phyloP scores from a whole-genome alignment of 176 grass and related monocot species.

The Tillandsia leiboldiana region DNA sequence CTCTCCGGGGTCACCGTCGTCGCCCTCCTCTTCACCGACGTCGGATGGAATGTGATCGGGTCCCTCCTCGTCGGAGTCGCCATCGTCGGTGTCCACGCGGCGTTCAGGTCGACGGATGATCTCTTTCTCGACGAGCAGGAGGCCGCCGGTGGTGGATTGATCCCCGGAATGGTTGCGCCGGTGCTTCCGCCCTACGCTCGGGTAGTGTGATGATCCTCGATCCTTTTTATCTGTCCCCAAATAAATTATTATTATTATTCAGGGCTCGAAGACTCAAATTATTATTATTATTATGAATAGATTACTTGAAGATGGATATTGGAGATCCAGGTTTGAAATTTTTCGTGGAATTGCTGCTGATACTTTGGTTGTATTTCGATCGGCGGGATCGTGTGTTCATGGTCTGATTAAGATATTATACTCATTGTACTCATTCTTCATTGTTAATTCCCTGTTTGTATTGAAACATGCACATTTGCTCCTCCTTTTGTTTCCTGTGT shows the following conservation, averaged over 20 bases:
- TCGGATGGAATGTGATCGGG: constrained; percentile 64
- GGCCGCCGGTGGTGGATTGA: constrained; percentile 47
- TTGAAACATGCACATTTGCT: no score
- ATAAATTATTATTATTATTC: no score
- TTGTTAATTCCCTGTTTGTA: no score
- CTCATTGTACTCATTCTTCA: no score
- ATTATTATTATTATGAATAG: background rate
- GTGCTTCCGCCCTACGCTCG: constrained; percentile 45
- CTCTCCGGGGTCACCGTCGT: constrained; percentile 64
- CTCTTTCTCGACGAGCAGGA: constrained; percentile 78
- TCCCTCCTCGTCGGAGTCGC: constrained; percentile 41
- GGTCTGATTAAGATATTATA: no score
- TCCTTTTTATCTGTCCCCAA: background rate
- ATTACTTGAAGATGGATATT: constrained; percentile 9
- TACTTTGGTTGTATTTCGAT: no score
- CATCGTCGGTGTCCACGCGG: constrained; percentile 43
- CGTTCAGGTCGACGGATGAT: constrained; percentile 68
- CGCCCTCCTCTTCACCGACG: constrained; percentile 65
- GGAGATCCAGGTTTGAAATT: no score
- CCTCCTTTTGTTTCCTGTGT: no score
- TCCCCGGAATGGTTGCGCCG: constrained; percentile 24
- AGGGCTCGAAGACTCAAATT: background rate
- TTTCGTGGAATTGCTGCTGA: no score
- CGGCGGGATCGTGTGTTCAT: no score
- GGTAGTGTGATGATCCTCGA: constrained; percentile 1